A percentile compares a stretch with the other conserved stretches of the same genome.
Conservation (phyloP, 2,329 filamentous ascomycete genomes). For the Passalora sequoiae region DNA sequence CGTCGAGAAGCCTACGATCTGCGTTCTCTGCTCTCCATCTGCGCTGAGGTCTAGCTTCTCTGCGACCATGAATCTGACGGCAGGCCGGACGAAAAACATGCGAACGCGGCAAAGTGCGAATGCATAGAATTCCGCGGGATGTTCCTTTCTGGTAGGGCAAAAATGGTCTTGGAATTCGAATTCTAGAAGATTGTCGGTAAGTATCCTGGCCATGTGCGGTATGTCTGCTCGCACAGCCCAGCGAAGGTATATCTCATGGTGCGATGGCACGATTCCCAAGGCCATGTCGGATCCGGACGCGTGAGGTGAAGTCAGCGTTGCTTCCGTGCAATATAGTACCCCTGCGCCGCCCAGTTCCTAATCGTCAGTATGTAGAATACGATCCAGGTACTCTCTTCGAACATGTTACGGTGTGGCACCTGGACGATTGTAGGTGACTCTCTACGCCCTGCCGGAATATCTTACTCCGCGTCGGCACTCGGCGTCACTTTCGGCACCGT, state of each 20-base stretch:
- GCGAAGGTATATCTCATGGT: slow-evolving; percentile 10
- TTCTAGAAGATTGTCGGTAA: slow-evolving; percentile 5
- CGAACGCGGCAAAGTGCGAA: slow-evolving; percentile 16
- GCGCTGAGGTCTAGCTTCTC: slow-evolving; percentile 5
- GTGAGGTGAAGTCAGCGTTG: neutral
- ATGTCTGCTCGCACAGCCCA: slow-evolving; percentile 21
- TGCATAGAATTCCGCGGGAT: slow-evolving; percentile 15
- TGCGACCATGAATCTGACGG: slow-evolving; percentile 20
- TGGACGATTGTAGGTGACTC: no score
- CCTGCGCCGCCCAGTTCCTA: no score
- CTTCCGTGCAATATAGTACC: neutral
- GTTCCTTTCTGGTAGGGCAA: slow-evolving; percentile 7
- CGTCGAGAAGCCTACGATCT: slow-evolving; percentile 16
- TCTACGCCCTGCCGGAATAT: no score
- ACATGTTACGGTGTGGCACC: no score
- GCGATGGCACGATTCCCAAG: neutral
- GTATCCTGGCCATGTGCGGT: slow-evolving; percentile 10
- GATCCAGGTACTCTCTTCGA: no score
- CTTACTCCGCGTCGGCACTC: no score
- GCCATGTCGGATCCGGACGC: no score
- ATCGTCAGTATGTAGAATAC: no score
- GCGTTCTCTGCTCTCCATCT: slow-evolving; percentile 7
- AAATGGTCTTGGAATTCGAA: slow-evolving; percentile 20
- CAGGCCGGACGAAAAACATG: slow-evolving; percentile 16
- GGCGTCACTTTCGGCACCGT: no score